A percentile compares a stretch with the other conserved stretches of the same genome.
phyloP scores from a whole-genome alignment of 257 asterid species.

The Eustoma russellianum region DNA sequence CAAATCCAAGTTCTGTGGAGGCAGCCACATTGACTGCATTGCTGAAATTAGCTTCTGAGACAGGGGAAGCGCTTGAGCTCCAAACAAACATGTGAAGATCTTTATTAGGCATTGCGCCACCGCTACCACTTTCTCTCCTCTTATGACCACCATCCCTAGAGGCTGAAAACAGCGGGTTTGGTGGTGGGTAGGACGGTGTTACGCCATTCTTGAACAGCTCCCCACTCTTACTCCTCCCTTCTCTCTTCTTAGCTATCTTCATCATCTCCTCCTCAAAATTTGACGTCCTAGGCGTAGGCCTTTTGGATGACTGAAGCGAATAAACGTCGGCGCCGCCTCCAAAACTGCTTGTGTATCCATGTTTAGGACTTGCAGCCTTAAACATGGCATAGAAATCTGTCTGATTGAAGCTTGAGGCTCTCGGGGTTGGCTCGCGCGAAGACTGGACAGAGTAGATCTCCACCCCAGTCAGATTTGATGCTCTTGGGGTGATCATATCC shows the following conservation, averaged over 20 bases:
- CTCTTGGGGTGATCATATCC: constrained; percentile 55
- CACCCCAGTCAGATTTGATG: constrained; percentile 73
- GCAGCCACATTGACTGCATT: constrained; percentile 40
- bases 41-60: constrained; percentile 59
- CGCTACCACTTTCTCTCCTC: constrained; percentile 35
- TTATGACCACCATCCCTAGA: constrained; percentile 9
- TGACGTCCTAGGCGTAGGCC: constrained; percentile 75
- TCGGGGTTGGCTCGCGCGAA: constrained; percentile 75
- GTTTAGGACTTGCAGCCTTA: constrained; percentile 76
- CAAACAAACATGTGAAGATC: constrained; percentile 91
- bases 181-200: constrained; percentile 56
- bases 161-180: constrained; percentile 67
- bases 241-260: constrained; percentile 38
- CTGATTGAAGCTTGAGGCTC: constrained; percentile 79
- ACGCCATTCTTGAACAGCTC: constrained; percentile 35
- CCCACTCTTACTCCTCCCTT: constrained; percentile 73
- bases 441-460: constrained; percentile 92
- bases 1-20: constrained; percentile 29
- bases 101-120: constrained; percentile 30
- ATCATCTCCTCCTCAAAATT: constrained; percentile 80
- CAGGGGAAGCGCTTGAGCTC: constrained; percentile 95
- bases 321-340: constrained; percentile 58
- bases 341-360: constrained; percentile 51
- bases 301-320: constrained; percentile 68
- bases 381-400: constrained; percentile 89